Percentiles rank a stretch among this genome's conserved stretches.
These are phyloP conservation scores for Penicillium samsonianum DNA, from an alignment of 495 filamentous ascomycete species.

Conservation along the genomic window DNA sequence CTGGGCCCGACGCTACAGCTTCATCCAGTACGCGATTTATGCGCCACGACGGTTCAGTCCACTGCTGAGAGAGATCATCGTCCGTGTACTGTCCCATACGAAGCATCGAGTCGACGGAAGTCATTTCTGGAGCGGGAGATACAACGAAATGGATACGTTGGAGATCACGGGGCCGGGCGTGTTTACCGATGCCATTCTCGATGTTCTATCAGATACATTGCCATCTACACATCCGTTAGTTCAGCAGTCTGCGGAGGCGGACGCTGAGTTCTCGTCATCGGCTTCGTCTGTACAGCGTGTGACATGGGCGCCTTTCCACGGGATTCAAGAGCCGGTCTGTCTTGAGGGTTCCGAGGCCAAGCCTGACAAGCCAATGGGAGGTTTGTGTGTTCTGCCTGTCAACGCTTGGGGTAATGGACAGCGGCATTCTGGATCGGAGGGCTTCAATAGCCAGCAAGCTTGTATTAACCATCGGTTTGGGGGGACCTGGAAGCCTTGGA, in stretches of 20 bases:
- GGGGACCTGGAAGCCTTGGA: slow-evolving; percentile 47
- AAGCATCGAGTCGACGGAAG: slow-evolving; percentile 27
- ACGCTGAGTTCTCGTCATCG: slow-evolving; percentile 22
- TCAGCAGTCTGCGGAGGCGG: slow-evolving; percentile 28
- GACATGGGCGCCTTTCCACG: slow-evolving; percentile 47
- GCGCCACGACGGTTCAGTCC: slow-evolving; percentile 46
- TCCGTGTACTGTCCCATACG: slow-evolving; percentile 40
- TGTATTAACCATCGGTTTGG: slow-evolving; percentile 48
- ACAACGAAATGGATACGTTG: slow-evolving; percentile 34
- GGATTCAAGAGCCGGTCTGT: slow-evolving; percentile 35
- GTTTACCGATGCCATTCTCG: slow-evolving; percentile 46
- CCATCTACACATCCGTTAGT: slow-evolving; percentile 33
- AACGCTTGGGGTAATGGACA: slow-evolving; percentile 51
- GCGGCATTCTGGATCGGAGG: slow-evolving; percentile 41
- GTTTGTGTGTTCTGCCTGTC: slow-evolving; percentile 43
- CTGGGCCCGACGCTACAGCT: slow-evolving; percentile 42
- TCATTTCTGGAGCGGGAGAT: slow-evolving; percentile 21
- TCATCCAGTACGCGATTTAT: slow-evolving; percentile 44
- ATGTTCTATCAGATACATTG: slow-evolving; percentile 38
- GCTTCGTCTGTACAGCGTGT: slow-evolving; percentile 28
- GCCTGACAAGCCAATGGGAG: slow-evolving; percentile 31
- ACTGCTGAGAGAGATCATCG: slow-evolving; percentile 37
- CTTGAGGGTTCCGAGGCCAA: slow-evolving; percentile 30
- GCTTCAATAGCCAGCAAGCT: slow-evolving; percentile 33
- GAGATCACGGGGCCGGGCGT: slow-evolving; percentile 44